phyloP scores from a whole-genome alignment of 2,329 filamentous ascomycete genomes.

The Pestalotiopsis sp. region DNA sequence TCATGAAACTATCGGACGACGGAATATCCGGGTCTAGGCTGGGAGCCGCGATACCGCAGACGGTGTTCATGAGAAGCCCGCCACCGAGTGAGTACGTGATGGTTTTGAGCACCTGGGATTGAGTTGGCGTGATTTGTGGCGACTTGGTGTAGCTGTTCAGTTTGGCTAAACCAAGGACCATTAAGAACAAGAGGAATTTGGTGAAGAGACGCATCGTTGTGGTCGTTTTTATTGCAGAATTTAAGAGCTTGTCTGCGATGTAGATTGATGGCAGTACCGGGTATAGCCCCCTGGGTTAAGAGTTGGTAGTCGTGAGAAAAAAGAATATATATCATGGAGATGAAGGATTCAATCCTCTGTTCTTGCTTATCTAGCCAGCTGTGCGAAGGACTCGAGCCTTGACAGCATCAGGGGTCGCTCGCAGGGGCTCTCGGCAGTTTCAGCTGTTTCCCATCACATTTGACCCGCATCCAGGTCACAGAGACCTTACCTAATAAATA shows the following conservation, averaged over 20 bases:
- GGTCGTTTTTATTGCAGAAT: not conserved
- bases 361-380: not conserved
- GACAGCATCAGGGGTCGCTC: not conserved
- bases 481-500: no score
- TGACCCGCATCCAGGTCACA: not conserved
- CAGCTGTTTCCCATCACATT: slow-evolving; percentile 2
- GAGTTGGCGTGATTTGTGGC: not conserved
- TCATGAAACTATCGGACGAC: slow-evolving; percentile 13
- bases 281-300: no score
- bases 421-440: slow-evolving; percentile 3
- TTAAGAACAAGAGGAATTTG: not conserved
- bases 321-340: no score
- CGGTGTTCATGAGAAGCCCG: slow-evolving; percentile 13
- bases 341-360: no score
- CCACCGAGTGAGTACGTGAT: slow-evolving; percentile 9
- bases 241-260: not conserved
- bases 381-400: not conserved
- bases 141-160: slow-evolving; percentile 1
- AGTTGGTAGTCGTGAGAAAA: no score
- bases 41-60: slow-evolving; percentile 14
- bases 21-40: slow-evolving; percentile 13
- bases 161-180: not conserved
- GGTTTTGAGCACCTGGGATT: slow-evolving; percentile 14
- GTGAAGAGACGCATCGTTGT: slow-evolving; percentile 11
- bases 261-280: not conserved